Evolutionary conservation across 164 flowering plant genomes (phyloP).

Genomic region (Tinospora cordifolia): DNA sequence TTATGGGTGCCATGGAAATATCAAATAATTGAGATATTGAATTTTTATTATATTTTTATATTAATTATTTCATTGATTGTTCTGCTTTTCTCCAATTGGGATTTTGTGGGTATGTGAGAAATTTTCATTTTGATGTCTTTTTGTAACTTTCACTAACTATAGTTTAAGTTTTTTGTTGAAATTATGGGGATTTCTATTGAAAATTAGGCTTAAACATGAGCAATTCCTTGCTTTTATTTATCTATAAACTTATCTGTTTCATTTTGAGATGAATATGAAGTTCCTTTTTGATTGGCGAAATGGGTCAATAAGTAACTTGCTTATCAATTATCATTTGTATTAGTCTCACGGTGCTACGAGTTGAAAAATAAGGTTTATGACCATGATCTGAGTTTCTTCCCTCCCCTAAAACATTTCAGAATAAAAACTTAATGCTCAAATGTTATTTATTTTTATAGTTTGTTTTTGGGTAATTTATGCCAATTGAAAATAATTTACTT

Average conservation of each 20-base stretch:
- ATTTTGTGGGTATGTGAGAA: background rate
- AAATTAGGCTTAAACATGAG: background rate
- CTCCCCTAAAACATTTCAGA: no score
- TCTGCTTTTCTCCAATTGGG: background rate
- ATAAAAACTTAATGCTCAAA: no score
- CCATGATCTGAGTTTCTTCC: no score
- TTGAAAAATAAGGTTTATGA: no score
- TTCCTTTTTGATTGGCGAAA: background rate
- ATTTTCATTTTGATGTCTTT: background rate
- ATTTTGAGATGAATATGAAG: background rate
- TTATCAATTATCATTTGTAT: no score
- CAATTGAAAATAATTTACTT: no score
- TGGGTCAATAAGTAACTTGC: background rate
- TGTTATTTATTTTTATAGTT: no score
- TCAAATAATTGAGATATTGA: no score
- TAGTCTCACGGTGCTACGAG: no score
- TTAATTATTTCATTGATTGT: background rate
- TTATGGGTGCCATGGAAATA: background rate
- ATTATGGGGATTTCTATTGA: background rate
- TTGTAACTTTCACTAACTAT: background rate
- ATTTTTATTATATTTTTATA: no score
- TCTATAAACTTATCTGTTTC: background rate
- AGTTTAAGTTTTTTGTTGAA: background rate
- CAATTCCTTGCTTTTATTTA: background rate
- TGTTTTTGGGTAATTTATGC: no score